These are phyloP conservation scores for Microthyrium microscopicum DNA, from an alignment of 2,329 filamentous ascomycete species.

Conservation along the genomic window DNA sequence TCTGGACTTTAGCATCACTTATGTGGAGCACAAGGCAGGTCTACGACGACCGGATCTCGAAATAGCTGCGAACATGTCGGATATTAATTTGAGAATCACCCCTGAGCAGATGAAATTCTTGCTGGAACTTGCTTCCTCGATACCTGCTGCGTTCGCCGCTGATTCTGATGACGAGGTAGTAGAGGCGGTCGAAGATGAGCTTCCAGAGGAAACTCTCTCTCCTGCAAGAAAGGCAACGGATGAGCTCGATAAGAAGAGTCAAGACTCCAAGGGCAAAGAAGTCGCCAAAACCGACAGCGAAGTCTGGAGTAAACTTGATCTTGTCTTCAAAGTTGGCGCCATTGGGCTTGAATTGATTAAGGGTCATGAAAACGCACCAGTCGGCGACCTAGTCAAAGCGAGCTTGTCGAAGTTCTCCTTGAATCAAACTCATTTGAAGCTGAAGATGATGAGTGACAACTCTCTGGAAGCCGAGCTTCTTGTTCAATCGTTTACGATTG, in stretches of 20 bases:
- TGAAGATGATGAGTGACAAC: conserved; percentile 81
- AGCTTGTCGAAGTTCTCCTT: conserved; percentile 89
- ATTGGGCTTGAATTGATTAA: conserved; percentile 78
- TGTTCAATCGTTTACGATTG: conserved; percentile 86
- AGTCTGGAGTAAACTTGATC: conserved; percentile 83
- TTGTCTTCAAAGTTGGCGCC: conserved; percentile 76
- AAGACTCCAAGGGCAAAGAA: conserved; percentile 13
- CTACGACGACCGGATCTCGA: conserved; percentile 76
- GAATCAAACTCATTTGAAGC: conserved; percentile 80
- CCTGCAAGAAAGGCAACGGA: conserved; percentile 28
- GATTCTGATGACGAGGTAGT: conserved; percentile 52
- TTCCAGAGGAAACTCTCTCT: conserved; percentile 40
- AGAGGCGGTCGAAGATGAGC: conserved; percentile 57
- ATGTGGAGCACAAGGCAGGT: conserved; percentile 68
- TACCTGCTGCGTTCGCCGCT: conserved; percentile 71
- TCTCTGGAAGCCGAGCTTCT: conserved; percentile 85
- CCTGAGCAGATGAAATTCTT: conserved; percentile 84
- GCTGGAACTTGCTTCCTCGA: conserved; percentile 69
- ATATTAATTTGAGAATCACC: conserved; percentile 77
- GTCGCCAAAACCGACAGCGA: conserved; percentile 35
- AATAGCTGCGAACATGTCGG: conserved; percentile 80
- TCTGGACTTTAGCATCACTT: conserved; percentile 78
- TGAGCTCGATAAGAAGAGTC: conserved; percentile 15
- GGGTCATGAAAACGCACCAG: conserved; percentile 56
- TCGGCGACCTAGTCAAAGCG: conserved; percentile 60